These are phyloP conservation scores for Sindora glabra DNA, from an alignment of 306 rosid genomes.

Conservation along the genomic window DNA sequence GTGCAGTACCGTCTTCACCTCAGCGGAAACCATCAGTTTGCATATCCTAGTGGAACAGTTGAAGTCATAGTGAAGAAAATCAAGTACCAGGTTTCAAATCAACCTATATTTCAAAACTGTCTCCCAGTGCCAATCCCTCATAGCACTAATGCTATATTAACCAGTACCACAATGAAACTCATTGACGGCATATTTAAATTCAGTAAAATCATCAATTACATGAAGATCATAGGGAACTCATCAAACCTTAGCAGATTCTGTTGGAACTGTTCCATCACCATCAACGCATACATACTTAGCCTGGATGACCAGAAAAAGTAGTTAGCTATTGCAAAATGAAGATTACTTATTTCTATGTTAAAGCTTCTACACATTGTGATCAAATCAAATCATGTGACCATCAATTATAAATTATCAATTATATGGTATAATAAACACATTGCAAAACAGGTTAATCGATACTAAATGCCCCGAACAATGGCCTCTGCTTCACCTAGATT, in stretches of 20 bases:
- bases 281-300: slow-evolving; percentile 61
- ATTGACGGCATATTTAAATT: not conserved
- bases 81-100: not conserved
- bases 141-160: not conserved
- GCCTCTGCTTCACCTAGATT: not conserved
- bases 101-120: not conserved
- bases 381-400: not conserved
- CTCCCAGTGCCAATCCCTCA: not conserved
- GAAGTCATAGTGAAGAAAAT: not conserved
- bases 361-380: not conserved
- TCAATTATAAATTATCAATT: too few species aligned
- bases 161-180: not conserved
- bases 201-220: not conserved
- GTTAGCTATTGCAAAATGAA: not conserved
- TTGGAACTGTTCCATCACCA: slow-evolving; percentile 95
- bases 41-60: not conserved
- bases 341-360: not conserved
- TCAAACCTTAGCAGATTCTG: slow-evolving; percentile 84
- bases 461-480: slow-evolving; percentile 8
- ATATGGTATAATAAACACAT: not conserved
- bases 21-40: not conserved
- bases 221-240: slow-evolving; percentile 10
- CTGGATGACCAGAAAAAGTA: slow-evolving; percentile 32
- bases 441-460: not conserved
- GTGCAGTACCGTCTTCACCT: not conserved